Conservation (phyloP, 2,329 filamentous ascomycete species). For the Pseudogymnoascus sp. region DNA sequence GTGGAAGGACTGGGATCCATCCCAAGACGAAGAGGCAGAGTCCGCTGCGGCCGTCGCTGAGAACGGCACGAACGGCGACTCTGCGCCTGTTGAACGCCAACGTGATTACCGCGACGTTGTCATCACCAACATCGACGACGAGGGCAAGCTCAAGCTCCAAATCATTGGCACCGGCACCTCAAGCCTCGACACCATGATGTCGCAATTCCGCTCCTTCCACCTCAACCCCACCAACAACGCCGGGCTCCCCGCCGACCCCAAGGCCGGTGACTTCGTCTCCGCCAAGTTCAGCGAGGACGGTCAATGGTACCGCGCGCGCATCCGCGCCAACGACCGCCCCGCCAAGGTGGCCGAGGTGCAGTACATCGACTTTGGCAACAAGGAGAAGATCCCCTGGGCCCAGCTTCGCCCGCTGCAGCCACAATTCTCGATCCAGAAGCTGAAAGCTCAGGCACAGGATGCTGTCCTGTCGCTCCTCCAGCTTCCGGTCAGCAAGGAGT, state of each 20-base stretch:
- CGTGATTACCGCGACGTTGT: constrained; percentile 91
- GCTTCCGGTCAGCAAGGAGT: constrained; percentile 74
- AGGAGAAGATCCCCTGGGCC: constrained; percentile 78
- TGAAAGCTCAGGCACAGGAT: constrained; percentile 81
- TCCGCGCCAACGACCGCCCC: constrained; percentile 87
- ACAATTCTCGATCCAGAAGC: constrained; percentile 72
- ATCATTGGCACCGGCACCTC: constrained; percentile 80
- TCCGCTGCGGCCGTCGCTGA: constrained; percentile 38
- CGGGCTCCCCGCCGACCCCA: constrained; percentile 66
- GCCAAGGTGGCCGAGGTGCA: constrained; percentile 83
- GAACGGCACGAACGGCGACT: constrained; percentile 45
- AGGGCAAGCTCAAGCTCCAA: constrained; percentile 81
- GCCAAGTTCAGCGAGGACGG: constrained; percentile 84
- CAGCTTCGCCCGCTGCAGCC: constrained; percentile 72
- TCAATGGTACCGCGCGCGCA: constrained; percentile 88
- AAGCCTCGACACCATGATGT: constrained; percentile 81
- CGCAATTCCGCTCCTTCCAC: constrained; percentile 84
- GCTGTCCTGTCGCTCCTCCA: constrained; percentile 84
- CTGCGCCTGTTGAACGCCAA: constrained; percentile 50
- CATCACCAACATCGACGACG: constrained; percentile 80
- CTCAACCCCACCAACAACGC: constrained; percentile 72
- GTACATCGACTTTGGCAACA: constrained; percentile 96
- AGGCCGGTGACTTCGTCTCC: constrained; percentile 84
- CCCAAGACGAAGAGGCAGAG: constrained; percentile 60
- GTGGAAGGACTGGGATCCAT: constrained; percentile 93